phyloP scores from a whole-genome alignment of 129 eudicot species.

The Arctium minus region DNA sequence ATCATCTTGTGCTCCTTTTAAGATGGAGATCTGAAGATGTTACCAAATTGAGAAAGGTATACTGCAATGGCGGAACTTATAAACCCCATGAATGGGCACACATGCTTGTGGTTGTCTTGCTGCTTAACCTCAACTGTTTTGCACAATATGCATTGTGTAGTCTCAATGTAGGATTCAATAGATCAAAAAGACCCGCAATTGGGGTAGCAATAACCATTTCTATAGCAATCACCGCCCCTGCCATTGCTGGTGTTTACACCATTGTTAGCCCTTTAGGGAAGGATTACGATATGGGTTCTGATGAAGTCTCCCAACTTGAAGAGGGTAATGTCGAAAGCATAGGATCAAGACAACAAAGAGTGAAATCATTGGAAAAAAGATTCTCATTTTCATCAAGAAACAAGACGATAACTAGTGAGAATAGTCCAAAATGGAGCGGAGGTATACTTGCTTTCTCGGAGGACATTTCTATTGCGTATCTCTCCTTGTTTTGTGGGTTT shows the following conservation, averaged over 20 bases:
- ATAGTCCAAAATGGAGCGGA: conserved; percentile 72
- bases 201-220: conserved; percentile 80
- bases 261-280: conserved; percentile 88
- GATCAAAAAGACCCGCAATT: conserved; percentile 71
- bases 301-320: conserved; percentile 66
- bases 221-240: conserved; percentile 89
- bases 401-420: conserved; percentile 34
- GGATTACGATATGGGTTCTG: conserved; percentile 46
- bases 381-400: conserved; percentile 64
- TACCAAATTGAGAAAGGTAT: conserved; percentile 51
- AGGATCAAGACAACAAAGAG: conserved; percentile 26
- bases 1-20: conserved; percentile 64
- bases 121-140: conserved; percentile 80
- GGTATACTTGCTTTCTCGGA: conserved; percentile 83
- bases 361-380: conserved; percentile 47
- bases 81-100: conserved; percentile 90
- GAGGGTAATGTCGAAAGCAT: conserved; percentile 24
- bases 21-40: conserved; percentile 80
- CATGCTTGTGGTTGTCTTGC: conserved; percentile 62
- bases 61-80: conserved; percentile 79
- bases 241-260: conserved; percentile 75
- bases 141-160: conserved; percentile 89
- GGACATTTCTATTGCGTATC: conserved; percentile 77
- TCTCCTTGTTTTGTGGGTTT: conserved; percentile 69
- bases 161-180: conserved; percentile 69